Conservation (phyloP, 768 basidiomycete species). For the Postia placenta region DNA sequence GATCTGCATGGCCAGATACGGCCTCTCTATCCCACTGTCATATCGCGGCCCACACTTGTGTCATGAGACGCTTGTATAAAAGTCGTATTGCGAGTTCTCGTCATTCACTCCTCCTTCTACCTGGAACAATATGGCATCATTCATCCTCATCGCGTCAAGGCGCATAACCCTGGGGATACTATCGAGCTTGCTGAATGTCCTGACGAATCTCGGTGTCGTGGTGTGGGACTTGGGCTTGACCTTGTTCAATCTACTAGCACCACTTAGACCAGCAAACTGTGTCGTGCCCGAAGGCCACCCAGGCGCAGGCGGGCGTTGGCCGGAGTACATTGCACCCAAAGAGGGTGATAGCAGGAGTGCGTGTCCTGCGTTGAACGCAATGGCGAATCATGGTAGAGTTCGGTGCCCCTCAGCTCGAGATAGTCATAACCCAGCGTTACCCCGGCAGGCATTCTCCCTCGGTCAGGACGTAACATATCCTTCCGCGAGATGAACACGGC, state of each 20-base stretch:
- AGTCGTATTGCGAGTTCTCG: no score
- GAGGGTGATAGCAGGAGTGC: constrained; percentile 65
- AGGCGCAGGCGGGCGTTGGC: constrained; percentile 62
- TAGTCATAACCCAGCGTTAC: no score
- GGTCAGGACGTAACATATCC: constrained; percentile 63
- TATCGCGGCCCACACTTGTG: no score
- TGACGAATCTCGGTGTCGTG: constrained; percentile 25
- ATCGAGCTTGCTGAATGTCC: constrained; percentile 3
- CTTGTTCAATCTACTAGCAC: constrained; percentile 44
- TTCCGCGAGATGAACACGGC: constrained; percentile 42
- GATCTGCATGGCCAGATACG: no score
- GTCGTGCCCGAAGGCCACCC: constrained; percentile 21
- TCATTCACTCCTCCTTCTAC: no score
- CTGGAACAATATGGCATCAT: no score
- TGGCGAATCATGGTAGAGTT: constrained; percentile 79
- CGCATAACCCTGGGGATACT: constrained; percentile 11
- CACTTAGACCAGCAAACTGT: constrained; percentile 29
- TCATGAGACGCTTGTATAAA: no score
- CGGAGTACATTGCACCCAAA: constrained; percentile 51
- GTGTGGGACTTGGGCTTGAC: constrained; percentile 49
- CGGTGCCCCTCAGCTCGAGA: no score
- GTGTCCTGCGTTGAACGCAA: constrained; percentile 72
- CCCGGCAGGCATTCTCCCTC: constrained; percentile 42
- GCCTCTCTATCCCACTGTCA: no score
- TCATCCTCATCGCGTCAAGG: constrained; percentile 8